Evolutionary conservation across 305 asterid species (phyloP), one percentile per base, ranked within the genome.

Genomic region (Plantago coronopus): DNA sequence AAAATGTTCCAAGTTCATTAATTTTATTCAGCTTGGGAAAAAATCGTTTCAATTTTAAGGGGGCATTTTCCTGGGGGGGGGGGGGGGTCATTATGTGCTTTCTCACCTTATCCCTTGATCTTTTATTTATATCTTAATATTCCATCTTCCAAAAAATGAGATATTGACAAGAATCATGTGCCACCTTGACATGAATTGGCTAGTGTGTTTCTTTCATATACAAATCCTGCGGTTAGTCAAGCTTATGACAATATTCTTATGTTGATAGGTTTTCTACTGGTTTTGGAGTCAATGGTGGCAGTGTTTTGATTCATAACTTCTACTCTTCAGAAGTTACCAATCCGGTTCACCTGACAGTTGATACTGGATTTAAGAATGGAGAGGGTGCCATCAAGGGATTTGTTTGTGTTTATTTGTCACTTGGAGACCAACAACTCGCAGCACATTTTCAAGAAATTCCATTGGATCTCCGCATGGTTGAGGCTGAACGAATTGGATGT

Each of bases 401-500:
- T 72, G 78, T 81, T 42, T 79, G 95, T 59, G 64, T 72, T 66
- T 79, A 63, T 68, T 74, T 89, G 61, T 82, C 91, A 40, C 83
- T 89, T 72, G 95, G 95, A 64, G 88, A 84, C 68, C 89, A 83
- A 68, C 91, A 74, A 47, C 82, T 89, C 67, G 97, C 97, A 58
- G 80, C 87, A 45, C 95, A 89, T 59, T 89, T 91, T 74, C 98
- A 88, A 67, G 98, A 91, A 75, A 83, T 91, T 72, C 89, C 95
- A 2, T 70, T 84, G 78, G 97, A 86, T 68, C 72, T 85, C 49
- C 83, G 94, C 63, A 80, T 89, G 97, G 75, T 89, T 68, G 98
- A 86, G 81, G 98, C 96, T 13, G 97, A 89, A 76, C 74, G 68
- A 38, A 73, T 89, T 78, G 97, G 98, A 66, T 89, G 98, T 88